Evolutionary conservation across 805 yeast genomes (phyloP), one percentile per base, ranked within the genome.

Genomic region (Schizosaccharomyces cryophilus): DNA sequence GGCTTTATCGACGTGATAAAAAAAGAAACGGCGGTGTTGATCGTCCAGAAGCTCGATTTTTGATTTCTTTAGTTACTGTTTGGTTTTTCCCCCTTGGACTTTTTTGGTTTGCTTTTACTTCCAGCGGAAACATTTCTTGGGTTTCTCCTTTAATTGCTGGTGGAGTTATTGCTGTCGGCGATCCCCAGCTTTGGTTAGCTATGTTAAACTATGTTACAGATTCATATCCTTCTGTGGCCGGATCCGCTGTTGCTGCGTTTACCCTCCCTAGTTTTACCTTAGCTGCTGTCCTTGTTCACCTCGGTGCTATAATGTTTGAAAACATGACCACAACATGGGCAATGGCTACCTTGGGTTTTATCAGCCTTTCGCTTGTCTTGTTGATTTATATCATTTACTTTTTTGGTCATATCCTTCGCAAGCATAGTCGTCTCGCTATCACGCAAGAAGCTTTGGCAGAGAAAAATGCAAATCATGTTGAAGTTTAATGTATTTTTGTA

Each of bases 201-300:
- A 56, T 56, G 60, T 70, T 85, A 66, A 85, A 82, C 71, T 85
- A 85, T 70, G 75, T 85, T 68, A 76, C 85, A 66, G 94, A 85
- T 69, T 74, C 82, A 30, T 85, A 85, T 19, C 60, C 63, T 63
- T 66, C 78, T 61, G 78, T 81, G 68, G 87, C 93, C 1, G 94
- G 93, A 5, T 83, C 89, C 24, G 90, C 88, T 2, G 72, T 83
- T 63, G 86, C 88, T 2, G 87, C 80, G 7, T 56, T 56, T n/a
- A 35, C 47, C 35, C 21, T 56, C 19, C 60, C 60, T 5, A 38
- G 42, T 24, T 56, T 56, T 56, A 21, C 38, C 21, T 2, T 56
- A 17, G 60, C 60, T 24, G 60, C 42, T 31, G 60, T 40, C 29
- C 47, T 56, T 56, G 42, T 35, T 21, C 60, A 56, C 17, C 26